Base-by-base conservation (phyloP, 139 green algal genomes). In the Closterium sp. region DNA sequence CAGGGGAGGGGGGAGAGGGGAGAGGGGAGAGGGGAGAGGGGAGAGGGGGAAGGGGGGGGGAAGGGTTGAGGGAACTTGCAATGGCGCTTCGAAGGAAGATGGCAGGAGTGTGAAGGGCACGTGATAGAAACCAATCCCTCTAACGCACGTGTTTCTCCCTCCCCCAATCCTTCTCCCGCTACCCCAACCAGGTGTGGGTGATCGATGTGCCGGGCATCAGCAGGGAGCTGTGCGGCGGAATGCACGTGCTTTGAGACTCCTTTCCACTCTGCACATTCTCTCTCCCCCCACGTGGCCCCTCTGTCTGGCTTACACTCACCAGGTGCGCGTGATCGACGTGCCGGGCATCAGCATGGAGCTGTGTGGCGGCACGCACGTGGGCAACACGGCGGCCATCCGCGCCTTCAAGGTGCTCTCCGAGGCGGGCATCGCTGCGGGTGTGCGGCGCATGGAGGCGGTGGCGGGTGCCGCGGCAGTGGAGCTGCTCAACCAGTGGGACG, bases 361-460 rank as follows among this genome's bases (percentile, higher is more conserved):
- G 31, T 96, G 94, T 86, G 94, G 94, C 84, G 91, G 96, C 69
- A 97, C 96, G 2, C 96, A 97, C 95, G 96, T 97, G 30, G 33
- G 28, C 31, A 96, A 95, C 88, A 97, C 96, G 4, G 87, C 94
- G 12, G 93, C 97, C 94, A 97, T 98, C 76, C 95, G 96, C 16
- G 95, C 90, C 16, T 97, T 98, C 94, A 97, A 97, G 93, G 94
- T 97, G 2, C 33, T 98, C 38, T 97, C 95, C 43, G 97, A 99
- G 94, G 69, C 85, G 1, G 97, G 97, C 91, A 97, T 99, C 33
- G 97, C 97, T 0, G 96, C 95, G 1, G 97, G 97, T 34, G 95
- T 99, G 66, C 94, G 97, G 25, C 95, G 97, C 33, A 97, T 99
- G 43, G 97, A 99, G 94, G 97, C 97, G 8, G 97, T 98, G 25